Conservation (phyloP, 805 yeast genomes). For the Myxozyma geophila region DNA sequence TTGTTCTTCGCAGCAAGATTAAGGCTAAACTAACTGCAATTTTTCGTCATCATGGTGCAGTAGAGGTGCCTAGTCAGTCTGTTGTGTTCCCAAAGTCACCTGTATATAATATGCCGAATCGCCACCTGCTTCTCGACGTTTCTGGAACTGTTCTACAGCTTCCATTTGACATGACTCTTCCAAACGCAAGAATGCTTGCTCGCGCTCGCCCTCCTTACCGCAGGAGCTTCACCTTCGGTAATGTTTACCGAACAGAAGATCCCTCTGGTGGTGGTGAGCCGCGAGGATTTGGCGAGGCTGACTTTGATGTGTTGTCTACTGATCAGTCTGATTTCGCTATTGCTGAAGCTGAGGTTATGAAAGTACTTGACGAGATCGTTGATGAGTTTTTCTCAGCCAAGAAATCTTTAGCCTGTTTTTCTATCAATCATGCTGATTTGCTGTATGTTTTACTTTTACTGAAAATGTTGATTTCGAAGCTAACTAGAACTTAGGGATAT, state of each 20-base stretch:
- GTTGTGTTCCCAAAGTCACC: conserved; percentile 82
- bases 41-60: conserved; percentile 83
- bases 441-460: conserved; percentile 54
- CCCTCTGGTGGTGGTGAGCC: conserved; percentile 50
- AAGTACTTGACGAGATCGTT: conserved; percentile 76
- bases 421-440: conserved; percentile 81
- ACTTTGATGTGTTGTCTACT: conserved; percentile 77
- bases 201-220: conserved; percentile 56
- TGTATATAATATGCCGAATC: conserved; percentile 59
- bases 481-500: conserved; percentile 16
- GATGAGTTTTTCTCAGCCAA: conserved; percentile 65
- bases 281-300: conserved; percentile 72
- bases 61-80: conserved; percentile 70
- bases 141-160: conserved; percentile 87
- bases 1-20: conserved; percentile 63
- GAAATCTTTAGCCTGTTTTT: conserved; percentile 58
- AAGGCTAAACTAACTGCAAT: conserved; percentile 63
- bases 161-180: conserved; percentile 87
- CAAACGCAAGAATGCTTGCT: conserved; percentile 84
- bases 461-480: neutral
- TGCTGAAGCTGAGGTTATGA: conserved; percentile 87
- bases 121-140: conserved; percentile 74
- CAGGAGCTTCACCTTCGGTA: conserved; percentile 75
- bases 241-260: conserved; percentile 64
- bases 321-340: conserved; percentile 54